Evolutionary conservation across 768 basidiomycete species (phyloP), one percentile per base, ranked within the genome.

Genomic region (Amanita thiersii): DNA sequence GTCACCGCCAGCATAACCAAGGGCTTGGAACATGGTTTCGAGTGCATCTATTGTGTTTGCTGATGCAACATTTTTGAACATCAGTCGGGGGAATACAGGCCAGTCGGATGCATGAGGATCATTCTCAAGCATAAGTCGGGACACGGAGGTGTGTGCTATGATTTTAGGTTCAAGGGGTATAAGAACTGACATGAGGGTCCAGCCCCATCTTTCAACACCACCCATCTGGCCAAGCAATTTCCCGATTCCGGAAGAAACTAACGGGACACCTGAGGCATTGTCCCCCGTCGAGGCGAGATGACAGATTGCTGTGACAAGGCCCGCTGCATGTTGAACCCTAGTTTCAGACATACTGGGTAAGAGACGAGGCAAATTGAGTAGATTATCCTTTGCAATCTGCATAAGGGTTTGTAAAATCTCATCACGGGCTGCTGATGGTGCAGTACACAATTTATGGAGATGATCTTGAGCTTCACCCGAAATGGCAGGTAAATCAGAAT

Each of bases 151-250:
- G 41, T 65, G 62, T 10, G 73, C 55, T 4, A 65, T 59, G 37
- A 77, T 57, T 5, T 66, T 59, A n/a, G 73, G 83, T 47, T 68
- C 66, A 2, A 58, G 62, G 43, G 98, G 77, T 50, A 90, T 81
- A 28, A 97, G 62, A n/a, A 84, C 86, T 0, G 77, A 74, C 20
- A 98, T 69, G 3, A 99, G 55, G 36, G 76, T 75, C 83, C 86
- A 91, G 3, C 90, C 87, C 94, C 92, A 98, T 57, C 81, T 81
- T 52, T 96, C 90, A 12, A 96, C 77, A 0, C 86, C 82, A 4
- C 90, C 89, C 0, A 65, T 72, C 1, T 90, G 83, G 3, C 91
- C 91, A 1, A 94, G 69, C 4, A 91, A 67, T 41, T 72, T 73
- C 5, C 70, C 74, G 2, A 88, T 63, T 9, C 67, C 70, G 11